These are phyloP conservation scores for Fragilaria radians DNA, from an alignment of 108 stramenopile genomes.

Conservation along the genomic window DNA sequence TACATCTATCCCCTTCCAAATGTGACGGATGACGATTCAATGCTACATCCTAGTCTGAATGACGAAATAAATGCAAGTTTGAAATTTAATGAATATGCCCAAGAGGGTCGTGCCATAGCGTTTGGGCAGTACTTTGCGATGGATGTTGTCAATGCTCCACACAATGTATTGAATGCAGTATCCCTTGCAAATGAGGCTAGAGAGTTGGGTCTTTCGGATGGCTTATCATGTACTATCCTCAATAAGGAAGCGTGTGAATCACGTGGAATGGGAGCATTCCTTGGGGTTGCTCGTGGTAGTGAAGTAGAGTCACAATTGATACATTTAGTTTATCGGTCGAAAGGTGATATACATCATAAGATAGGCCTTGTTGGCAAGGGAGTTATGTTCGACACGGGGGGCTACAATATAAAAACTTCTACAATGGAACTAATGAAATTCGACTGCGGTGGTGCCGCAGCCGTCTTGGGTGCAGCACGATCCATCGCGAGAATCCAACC, in stretches of 20 bases:
- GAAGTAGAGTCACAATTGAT: constrained; percentile 54
- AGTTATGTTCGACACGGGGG: constrained; percentile 48
- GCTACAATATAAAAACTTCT: constrained; percentile 75
- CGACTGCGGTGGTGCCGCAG: constrained; percentile 80
- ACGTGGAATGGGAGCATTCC: constrained; percentile 50
- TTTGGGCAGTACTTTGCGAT: constrained; percentile 9
- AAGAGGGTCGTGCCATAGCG: constrained; percentile 6
- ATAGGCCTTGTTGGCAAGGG: background rate
- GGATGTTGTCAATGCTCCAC: constrained; percentile 62
- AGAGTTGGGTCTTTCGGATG: constrained; percentile 5
- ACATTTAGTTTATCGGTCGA: constrained; percentile 43
- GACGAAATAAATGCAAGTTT: background rate
- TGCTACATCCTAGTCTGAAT: background rate
- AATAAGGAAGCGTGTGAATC: constrained; percentile 24
- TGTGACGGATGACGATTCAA: background rate
- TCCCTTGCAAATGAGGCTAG: constrained; percentile 36
- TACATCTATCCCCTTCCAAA: background rate
- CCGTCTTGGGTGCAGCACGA: constrained; percentile 52
- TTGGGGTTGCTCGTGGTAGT: constrained; percentile 56
- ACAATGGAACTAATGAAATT: constrained; percentile 85
- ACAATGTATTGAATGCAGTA: constrained; percentile 46
- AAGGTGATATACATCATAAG: constrained; percentile 11
- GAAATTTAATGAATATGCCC: background rate
- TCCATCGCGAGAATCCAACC: constrained; percentile 11
- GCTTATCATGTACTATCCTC: constrained; percentile 23